Conservation (phyloP, 805 yeast species). For the Barnettozyma populi region DNA sequence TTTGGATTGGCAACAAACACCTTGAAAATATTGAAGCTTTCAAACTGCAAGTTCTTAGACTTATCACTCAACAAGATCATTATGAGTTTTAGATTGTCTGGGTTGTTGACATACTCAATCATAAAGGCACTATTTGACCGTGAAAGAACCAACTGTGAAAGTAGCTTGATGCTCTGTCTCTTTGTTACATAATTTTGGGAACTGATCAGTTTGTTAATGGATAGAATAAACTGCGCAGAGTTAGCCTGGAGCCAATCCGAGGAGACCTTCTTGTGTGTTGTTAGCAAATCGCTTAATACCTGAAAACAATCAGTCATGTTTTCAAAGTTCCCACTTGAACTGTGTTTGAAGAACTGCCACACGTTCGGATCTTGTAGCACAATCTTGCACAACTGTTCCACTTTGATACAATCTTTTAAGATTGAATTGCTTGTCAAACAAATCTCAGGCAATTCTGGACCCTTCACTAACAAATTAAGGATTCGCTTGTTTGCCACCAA, state of each 20-base stretch:
- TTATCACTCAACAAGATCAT: slow-evolving; percentile 86
- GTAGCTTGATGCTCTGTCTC: slow-evolving; percentile 78
- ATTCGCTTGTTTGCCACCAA: slow-evolving; percentile 51
- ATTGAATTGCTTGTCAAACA: slow-evolving; percentile 74
- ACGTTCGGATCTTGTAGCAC: slow-evolving; percentile 55
- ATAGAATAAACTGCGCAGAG: slow-evolving; percentile 49
- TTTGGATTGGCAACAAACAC: slow-evolving; percentile 95
- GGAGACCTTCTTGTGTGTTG: slow-evolving; percentile 62
- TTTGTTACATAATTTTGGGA: slow-evolving; percentile 87
- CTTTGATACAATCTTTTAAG: slow-evolving; percentile 77
- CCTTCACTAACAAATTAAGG: slow-evolving; percentile 53
- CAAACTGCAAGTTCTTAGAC: slow-evolving; percentile 82
- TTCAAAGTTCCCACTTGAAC: slow-evolving; percentile 75
- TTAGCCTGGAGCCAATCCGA: slow-evolving; percentile 61
- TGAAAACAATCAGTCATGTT: slow-evolving; percentile 85
- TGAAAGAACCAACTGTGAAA: slow-evolving; percentile 65
- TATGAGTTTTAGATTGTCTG: slow-evolving; percentile 76
- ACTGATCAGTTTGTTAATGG: slow-evolving; percentile 65
- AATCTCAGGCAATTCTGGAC: slow-evolving; percentile 69
- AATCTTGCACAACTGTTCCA: slow-evolving; percentile 60
- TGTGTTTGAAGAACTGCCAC: slow-evolving; percentile 82
- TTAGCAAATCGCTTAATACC: slow-evolving; percentile 64
- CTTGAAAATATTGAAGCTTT: slow-evolving; percentile 90
- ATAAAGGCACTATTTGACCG: slow-evolving; percentile 68
- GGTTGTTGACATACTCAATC: slow-evolving; percentile 70